Percentiles rank a stretch among this genome's conserved stretches.
phyloP scores from a whole-genome alignment of 768 basidiomycete species.

The Pulveroboletus sp. region DNA sequence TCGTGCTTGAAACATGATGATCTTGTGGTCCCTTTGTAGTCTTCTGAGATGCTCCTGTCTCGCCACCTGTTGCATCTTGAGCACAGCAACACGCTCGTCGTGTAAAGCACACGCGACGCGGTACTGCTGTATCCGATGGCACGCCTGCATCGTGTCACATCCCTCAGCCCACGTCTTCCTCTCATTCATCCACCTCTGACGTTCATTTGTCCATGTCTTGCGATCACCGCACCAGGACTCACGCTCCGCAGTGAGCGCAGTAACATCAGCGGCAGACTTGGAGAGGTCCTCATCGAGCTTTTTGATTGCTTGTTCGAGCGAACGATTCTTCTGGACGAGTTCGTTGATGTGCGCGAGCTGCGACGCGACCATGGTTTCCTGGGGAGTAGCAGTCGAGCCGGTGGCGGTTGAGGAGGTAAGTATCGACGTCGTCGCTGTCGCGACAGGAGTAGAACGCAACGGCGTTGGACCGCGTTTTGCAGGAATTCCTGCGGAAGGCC shows the following conservation, averaged over 20 bases:
- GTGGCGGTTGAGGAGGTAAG: slow-evolving; percentile 27
- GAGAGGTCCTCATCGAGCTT: slow-evolving; percentile 48
- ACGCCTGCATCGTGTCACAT: slow-evolving; percentile 57
- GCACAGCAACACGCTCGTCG: slow-evolving; percentile 43
- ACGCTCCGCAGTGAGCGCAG: slow-evolving; percentile 40
- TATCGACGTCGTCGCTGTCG: slow-evolving; percentile 23
- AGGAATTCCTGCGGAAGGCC: slow-evolving; percentile 5
- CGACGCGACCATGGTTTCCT: slow-evolving; percentile 50
- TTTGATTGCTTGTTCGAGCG: slow-evolving; percentile 56
- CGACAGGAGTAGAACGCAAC: slow-evolving; percentile 14
- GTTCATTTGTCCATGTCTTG: slow-evolving; percentile 20
- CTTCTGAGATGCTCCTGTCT: slow-evolving; percentile 55
- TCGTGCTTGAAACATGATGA: slow-evolving; percentile 61
- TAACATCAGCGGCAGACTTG: slow-evolving; percentile 25
- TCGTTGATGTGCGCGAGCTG: slow-evolving; percentile 70
- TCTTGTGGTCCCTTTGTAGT: slow-evolving; percentile 60
- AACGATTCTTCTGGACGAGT: slow-evolving; percentile 63
- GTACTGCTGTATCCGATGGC: slow-evolving; percentile 62
- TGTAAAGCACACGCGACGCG: slow-evolving; percentile 51
- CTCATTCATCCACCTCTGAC: slow-evolving; percentile 47
- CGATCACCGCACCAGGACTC: slow-evolving; percentile 24
- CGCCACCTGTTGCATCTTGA: slow-evolving; percentile 50
- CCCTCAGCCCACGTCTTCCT: slow-evolving; percentile 56
- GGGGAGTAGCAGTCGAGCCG: slow-evolving; percentile 30
- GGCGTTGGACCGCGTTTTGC: slow-evolving; percentile 20